Evolutionary conservation across 2,329 filamentous ascomycete genomes (phyloP).

Genomic region (Aureobasidium sp.): DNA sequence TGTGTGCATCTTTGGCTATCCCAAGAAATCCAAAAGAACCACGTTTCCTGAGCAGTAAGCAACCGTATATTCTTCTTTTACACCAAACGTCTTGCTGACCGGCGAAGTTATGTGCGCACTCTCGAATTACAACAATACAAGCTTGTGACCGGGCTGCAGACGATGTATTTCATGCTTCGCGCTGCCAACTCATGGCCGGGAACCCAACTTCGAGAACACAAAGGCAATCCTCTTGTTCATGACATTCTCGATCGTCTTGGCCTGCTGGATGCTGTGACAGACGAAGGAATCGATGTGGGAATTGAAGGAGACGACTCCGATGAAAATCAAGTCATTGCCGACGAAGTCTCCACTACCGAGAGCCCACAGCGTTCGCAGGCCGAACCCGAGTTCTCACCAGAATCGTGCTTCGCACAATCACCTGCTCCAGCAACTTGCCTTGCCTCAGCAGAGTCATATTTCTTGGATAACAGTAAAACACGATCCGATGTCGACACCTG

Average conservation of each 20-base stretch:
- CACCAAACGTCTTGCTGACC: no score
- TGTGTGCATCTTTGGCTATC: slow-evolving; percentile 1
- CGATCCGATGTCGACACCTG: no score
- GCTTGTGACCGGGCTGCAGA: slow-evolving; percentile 2
- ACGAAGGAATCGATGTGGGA: neutral
- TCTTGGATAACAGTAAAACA: no score
- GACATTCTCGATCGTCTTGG: neutral
- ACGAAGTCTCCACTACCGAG: neutral
- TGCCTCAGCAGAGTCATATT: no score
- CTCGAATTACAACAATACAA: slow-evolving; percentile 4
- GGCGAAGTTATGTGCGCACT: neutral
- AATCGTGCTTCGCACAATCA: no score
- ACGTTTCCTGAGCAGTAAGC: slow-evolving; percentile 4
- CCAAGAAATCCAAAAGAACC: neutral
- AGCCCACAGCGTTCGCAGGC: neutral
- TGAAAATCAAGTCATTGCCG: neutral
- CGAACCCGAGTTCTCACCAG: neutral
- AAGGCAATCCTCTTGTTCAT: slow-evolving; percentile 1
- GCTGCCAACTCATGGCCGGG: slow-evolving; percentile 7
- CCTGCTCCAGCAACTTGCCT: no score
- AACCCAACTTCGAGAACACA: neutral
- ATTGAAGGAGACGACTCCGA: neutral
- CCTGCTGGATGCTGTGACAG: neutral
- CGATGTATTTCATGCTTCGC: neutral
- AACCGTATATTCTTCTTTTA: no score